Conservation (phyloP, 352 stramenopile species). For the Phytophthora brassicae region DNA sequence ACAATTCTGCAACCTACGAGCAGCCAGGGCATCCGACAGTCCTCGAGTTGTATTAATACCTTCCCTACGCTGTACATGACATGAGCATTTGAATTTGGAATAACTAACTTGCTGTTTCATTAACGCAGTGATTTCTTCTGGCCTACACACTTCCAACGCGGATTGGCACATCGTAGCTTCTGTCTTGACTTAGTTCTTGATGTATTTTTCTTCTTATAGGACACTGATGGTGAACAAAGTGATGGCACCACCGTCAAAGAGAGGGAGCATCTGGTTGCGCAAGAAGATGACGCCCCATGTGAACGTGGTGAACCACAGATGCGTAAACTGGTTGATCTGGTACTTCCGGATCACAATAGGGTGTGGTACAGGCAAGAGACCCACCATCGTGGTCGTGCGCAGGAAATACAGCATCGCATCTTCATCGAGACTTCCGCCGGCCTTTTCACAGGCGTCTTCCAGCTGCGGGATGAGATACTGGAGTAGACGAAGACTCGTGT, state of each 20-base stretch:
- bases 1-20: conserved; percentile 14
- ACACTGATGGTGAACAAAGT: conserved; percentile 95
- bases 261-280: conserved; percentile 94
- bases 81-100: conserved; percentile 19
- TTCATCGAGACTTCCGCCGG: conserved; percentile 92
- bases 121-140: conserved; percentile 24
- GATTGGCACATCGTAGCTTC: conserved; percentile 3
- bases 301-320: conserved; percentile 99
- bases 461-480: conserved; percentile 93
- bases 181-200: conserved; percentile 5
- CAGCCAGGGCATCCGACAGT: conserved; percentile 10
- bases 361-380: conserved; percentile 96
- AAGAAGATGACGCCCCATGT: conserved; percentile 99
- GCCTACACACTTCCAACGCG: conserved; percentile 20
- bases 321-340: conserved; percentile 98
- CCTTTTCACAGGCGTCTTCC: conserved; percentile 74
- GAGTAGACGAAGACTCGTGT: conserved; percentile 94
- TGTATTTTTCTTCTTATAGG: conserved; percentile 45
- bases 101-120: conserved; percentile 34
- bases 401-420: conserved; percentile 96
- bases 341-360: conserved; percentile 99
- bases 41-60: conserved; percentile 29
- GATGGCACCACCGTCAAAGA: conserved; percentile 97
- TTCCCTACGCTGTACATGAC: conserved; percentile 14
- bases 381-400: conserved; percentile 98